Evolutionary conservation across 2,329 filamentous ascomycete species (phyloP), one percentile per base, ranked within the genome.

Genomic region (Paraphaeosphaeria minitans): DNA sequence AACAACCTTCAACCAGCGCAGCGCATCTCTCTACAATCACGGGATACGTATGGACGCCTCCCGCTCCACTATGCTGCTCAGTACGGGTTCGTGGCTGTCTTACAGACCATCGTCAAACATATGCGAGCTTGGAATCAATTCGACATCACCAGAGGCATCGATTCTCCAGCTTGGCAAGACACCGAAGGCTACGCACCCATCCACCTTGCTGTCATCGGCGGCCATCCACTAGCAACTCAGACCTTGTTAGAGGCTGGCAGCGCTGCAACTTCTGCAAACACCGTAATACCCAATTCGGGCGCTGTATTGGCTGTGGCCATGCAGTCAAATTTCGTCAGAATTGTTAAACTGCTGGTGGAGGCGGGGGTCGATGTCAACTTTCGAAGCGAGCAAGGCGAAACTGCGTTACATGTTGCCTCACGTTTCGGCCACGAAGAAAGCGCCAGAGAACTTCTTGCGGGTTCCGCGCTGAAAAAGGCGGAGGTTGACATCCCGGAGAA

Each of bases 61-160:
- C 93, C 94, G 1, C 82, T 98, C 12, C 94, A 98, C 75, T 97
- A 97, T 73, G 93, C 93, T 2, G 94, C 95, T 0, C 93, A 98
- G 74, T 97, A 96, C 72, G 95, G 95, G 2, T 93, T 97, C 67
- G 91, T 95, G 3, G 86, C 92, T n/a, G 89, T 97, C 10, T 97
- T 92, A 71, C 85, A 96, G 72, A 84, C 93, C 24, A 85, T 98
- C 65, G 93, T 97, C 80, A 87, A 89, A 63, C 89, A 90, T 69
- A 93, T 99, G 88, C 91, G 94, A 73, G 84, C 88, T 24, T 98
- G 94, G 94, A 86, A 85, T 16, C 88, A 96, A 67, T 97, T 97
- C 70, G 85, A 96, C 69, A 88, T 93, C 29, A 86, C 88, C 37
- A 84, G 92, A 62, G 93, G 93, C 10, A 96, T 99, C 51, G 94